phyloP scores from a whole-genome alignment of 305 asterid genomes.

The Lippia alba region DNA sequence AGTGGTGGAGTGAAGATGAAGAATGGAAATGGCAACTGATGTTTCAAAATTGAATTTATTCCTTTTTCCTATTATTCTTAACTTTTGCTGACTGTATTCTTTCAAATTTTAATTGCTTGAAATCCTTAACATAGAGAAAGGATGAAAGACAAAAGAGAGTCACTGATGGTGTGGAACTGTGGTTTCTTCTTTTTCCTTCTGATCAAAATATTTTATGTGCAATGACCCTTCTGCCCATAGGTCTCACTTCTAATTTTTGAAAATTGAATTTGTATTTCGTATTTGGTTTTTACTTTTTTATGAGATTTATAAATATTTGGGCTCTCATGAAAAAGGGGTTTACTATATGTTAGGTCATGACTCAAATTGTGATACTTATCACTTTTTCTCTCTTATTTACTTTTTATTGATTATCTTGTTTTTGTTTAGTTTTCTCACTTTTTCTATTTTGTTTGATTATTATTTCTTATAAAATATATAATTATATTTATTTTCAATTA shows the following conservation, averaged over 20 bases:
- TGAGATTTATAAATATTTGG: no score
- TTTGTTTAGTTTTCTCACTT: no score
- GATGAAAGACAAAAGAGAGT: conserved; percentile 42
- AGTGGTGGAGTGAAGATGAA: conserved; percentile 41
- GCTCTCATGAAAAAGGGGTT: no score
- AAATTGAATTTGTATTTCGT: neutral
- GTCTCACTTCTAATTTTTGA: neutral
- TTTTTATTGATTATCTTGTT: no score
- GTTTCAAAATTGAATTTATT: conserved; percentile 6
- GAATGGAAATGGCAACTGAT: conserved; percentile 35
- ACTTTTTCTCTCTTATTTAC: no score
- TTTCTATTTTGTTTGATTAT: no score
- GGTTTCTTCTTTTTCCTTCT: conserved; percentile 19
- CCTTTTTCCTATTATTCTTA: neutral
- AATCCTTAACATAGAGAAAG: conserved; percentile 25
- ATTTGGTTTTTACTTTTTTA: no score
- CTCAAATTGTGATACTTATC: no score
- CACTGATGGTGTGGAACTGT: conserved; percentile 34
- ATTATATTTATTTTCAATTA: no score
- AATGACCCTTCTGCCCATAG: conserved; percentile 25
- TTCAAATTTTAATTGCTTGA: conserved; percentile 20
- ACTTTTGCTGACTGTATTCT: neutral
- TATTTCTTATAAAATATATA: no score
- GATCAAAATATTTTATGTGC: neutral
- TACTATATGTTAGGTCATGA: no score